phyloP scores from a whole-genome alignment of 106 monocot genomes.

The Hemerocallis citrina region DNA sequence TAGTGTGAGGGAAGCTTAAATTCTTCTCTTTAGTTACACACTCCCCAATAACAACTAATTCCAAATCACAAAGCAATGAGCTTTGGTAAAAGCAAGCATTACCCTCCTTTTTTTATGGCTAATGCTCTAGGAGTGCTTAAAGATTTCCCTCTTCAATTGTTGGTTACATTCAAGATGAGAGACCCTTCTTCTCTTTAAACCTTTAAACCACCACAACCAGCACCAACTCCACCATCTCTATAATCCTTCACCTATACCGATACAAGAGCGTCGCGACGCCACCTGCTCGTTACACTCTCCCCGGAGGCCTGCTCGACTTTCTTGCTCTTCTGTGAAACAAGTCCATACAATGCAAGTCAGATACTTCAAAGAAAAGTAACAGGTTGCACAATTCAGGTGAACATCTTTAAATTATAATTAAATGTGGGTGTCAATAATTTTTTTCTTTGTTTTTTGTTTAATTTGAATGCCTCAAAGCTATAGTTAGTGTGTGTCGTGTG shows the following conservation, averaged over 20 bases:
- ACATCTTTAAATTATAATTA: neutral
- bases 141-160: constrained; percentile 3
- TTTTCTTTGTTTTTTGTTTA: neutral
- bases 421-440: neutral
- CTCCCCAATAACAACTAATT: constrained; percentile 7
- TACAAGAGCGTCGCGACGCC: neutral
- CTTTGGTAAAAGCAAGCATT: neutral
- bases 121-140: constrained; percentile 4
- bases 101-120: constrained; percentile 1
- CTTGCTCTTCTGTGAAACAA: constrained; percentile 13
- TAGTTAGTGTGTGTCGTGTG: constrained; percentile 3
- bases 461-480: neutral
- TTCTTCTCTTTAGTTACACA: constrained; percentile 7
- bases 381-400: constrained; percentile 2
- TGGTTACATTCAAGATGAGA: constrained; percentile 20
- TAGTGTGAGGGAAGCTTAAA: constrained; percentile 10
- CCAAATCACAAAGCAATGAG: constrained; percentile 7
- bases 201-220: neutral
- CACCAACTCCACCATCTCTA: neutral
- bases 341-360: constrained; percentile 4
- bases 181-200: neutral
- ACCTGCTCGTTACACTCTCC: neutral
- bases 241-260: no score
- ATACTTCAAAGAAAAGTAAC: no score
- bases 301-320: constrained; percentile 12